Evolutionary conservation across 164 flowering plant species (phyloP).

Genomic region (Aristolochia californica): DNA sequence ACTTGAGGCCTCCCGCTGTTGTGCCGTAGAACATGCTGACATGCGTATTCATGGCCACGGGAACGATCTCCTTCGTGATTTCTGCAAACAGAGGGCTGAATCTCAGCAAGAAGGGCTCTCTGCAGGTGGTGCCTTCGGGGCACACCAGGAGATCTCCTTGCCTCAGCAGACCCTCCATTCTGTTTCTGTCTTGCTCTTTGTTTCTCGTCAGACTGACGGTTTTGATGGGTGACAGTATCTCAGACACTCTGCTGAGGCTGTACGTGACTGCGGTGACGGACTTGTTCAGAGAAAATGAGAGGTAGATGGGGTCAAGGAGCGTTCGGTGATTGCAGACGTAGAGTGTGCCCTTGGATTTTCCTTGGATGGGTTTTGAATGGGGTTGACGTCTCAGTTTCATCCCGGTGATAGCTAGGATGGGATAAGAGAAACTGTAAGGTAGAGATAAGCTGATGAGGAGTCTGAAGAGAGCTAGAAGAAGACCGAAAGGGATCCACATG

Average conservation of each 20-base stretch:
- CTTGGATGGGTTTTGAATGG: slow-evolving; percentile 3
- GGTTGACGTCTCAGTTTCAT: slow-evolving; percentile 7
- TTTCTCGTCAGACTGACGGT: slow-evolving; percentile 25
- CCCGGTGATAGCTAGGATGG: slow-evolving; percentile 18
- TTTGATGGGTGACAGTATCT: slow-evolving; percentile 25
- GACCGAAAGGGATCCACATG: slow-evolving; percentile 52
- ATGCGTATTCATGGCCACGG: slow-evolving; percentile 20
- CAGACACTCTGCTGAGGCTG: slow-evolving; percentile 19
- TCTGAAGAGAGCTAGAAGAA: slow-evolving; percentile 22
- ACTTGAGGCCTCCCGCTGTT: slow-evolving; percentile 28
- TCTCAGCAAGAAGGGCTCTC: slow-evolving; percentile 33
- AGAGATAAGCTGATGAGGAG: slow-evolving; percentile 3
- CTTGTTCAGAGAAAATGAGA: slow-evolving; percentile 8
- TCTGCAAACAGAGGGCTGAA: slow-evolving; percentile 36
- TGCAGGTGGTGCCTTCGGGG: slow-evolving; percentile 39
- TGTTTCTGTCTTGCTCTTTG: slow-evolving; percentile 18
- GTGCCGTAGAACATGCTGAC: slow-evolving; percentile 32
- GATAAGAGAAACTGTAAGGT: slow-evolving; percentile 20
- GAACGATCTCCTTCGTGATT: slow-evolving; percentile 22
- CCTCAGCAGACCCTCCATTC: slow-evolving; percentile 17
- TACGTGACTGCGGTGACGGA: slow-evolving; percentile 23
- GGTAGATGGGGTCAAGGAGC: slow-evolving; percentile 27
- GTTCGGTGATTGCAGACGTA: slow-evolving; percentile 66
- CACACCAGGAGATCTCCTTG: slow-evolving; percentile 33
- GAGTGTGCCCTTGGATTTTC: slow-evolving; percentile 18